A percentile compares a stretch with the other conserved stretches of the same genome.
phyloP scores from a whole-genome alignment of 2,329 filamentous ascomycete genomes.

The Rutstroemia sp. region DNA sequence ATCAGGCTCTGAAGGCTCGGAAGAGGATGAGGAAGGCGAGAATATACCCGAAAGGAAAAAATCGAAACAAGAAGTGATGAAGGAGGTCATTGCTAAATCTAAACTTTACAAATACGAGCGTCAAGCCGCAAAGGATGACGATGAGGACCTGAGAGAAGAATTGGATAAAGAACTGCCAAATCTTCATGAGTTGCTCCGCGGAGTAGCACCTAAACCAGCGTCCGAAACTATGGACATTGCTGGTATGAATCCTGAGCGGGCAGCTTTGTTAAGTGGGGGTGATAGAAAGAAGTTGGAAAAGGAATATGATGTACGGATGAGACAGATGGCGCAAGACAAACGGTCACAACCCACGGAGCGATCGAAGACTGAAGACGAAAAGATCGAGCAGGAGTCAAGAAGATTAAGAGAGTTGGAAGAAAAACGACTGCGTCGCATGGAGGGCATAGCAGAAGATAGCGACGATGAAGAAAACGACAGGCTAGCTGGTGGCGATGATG shows the following conservation, averaged over 20 bases:
- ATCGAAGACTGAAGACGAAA: constrained; percentile 88
- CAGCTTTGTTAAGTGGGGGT: constrained; percentile 50
- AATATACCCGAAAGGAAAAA: constrained; percentile 78
- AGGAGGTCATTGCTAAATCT: constrained; percentile 95
- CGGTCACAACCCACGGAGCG: constrained; percentile 78
- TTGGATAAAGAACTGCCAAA: constrained; percentile 77
- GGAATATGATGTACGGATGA: constrained; percentile 79
- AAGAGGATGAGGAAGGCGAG: constrained; percentile 42
- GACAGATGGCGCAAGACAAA: constrained; percentile 75
- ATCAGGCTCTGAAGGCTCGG: constrained; percentile 38
- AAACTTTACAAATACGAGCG: constrained; percentile 93
- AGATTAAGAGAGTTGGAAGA: constrained; percentile 75
- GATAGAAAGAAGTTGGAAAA: constrained; percentile 67
- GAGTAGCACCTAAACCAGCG: constrained; percentile 42
- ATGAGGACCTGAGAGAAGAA: constrained; percentile 77
- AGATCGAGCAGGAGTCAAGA: constrained; percentile 67
- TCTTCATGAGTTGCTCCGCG: constrained; percentile 63
- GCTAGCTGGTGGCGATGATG: neutral
- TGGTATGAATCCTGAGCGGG: constrained; percentile 56
- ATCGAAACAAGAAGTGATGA: constrained; percentile 93
- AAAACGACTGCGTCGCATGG: constrained; percentile 78
- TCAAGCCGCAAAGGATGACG: constrained; percentile 85
- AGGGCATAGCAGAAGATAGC: constrained; percentile 64
- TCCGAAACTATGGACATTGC: constrained; percentile 31
- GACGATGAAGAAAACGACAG: constrained; percentile 47